These are phyloP conservation scores for Boletus rufocinnamomeus DNA, from an alignment of 768 basidiomycete genomes.

Conservation along the genomic window DNA sequence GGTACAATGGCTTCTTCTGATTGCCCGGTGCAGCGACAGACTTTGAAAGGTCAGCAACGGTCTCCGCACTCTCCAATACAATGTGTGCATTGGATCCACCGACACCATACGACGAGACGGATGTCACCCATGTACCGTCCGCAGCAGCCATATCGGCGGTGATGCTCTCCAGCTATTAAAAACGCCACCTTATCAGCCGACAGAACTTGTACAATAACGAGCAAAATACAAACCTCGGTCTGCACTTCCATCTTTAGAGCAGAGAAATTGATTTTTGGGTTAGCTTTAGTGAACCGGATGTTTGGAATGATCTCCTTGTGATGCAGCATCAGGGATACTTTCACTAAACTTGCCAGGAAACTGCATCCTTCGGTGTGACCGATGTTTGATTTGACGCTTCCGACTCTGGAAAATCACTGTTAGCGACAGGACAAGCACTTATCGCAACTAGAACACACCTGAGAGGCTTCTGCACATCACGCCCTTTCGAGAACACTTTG, in stretches of 20 bases:
- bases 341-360: conserved; percentile 38
- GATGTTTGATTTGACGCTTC: conserved; percentile 31
- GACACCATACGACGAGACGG: conserved; percentile 37
- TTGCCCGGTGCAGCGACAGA: not conserved
- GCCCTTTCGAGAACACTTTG: conserved; percentile 31
- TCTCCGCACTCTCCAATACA: conserved; percentile 32
- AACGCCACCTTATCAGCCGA: not conserved
- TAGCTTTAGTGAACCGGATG: conserved; percentile 31
- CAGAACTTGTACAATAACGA: not conserved
- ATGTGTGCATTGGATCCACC: conserved; percentile 39
- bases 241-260: conserved; percentile 30
- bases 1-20: conserved; percentile 24
- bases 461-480: conserved; percentile 20
- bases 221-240: conserved; percentile 19
- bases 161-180: conserved; percentile 25
- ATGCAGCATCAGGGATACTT: conserved; percentile 36
- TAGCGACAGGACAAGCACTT: not conserved
- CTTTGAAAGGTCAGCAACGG: conserved; percentile 16
- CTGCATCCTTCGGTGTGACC: conserved; percentile 33
- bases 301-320: conserved; percentile 33
- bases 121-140: conserved; percentile 34
- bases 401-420: conserved; percentile 19
- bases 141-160: conserved; percentile 31
- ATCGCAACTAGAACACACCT: conserved; percentile 8
- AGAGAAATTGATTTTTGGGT: conserved; percentile 30